phyloP scores from a whole-genome alignment of 108 stramenopile species.

The Aurantiochytrium sp. region DNA sequence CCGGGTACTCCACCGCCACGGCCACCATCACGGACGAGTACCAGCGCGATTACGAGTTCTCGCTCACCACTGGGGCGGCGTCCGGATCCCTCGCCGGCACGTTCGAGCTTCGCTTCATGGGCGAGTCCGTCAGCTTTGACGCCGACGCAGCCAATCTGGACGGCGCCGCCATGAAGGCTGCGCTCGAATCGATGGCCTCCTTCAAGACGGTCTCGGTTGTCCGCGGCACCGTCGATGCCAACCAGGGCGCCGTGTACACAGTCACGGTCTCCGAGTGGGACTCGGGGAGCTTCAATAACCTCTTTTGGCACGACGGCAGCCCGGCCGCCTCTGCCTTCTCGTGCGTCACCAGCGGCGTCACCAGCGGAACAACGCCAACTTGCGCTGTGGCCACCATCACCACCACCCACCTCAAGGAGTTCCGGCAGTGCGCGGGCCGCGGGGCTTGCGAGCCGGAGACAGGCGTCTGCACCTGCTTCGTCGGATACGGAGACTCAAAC shows the following conservation, averaged over 20 bases:
- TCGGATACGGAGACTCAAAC: constrained; percentile 32
- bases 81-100: neutral
- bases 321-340: neutral
- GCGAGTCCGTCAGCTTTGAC: neutral
- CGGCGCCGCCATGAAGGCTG: neutral
- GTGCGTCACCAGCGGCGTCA: neutral
- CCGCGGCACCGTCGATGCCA: constrained; percentile 16
- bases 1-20: neutral
- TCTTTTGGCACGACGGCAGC: neutral
- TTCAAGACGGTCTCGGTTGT: neutral
- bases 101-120: neutral
- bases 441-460: constrained; percentile 40
- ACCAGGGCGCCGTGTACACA: constrained; percentile 50
- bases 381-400: neutral
- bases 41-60: neutral
- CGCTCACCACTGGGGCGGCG: neutral
- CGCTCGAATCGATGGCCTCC: neutral
- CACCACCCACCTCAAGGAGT: neutral
- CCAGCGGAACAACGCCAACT: constrained; percentile 19
- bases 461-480: constrained; percentile 46
- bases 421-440: constrained; percentile 33
- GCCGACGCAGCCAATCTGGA: neutral
- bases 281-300: neutral
- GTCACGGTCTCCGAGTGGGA: neutral
- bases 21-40: neutral